Percentiles rank a stretch among this genome's conserved stretches.
Conservation (phyloP, 768 basidiomycete species). For the Guyanaporus albipodus region DNA sequence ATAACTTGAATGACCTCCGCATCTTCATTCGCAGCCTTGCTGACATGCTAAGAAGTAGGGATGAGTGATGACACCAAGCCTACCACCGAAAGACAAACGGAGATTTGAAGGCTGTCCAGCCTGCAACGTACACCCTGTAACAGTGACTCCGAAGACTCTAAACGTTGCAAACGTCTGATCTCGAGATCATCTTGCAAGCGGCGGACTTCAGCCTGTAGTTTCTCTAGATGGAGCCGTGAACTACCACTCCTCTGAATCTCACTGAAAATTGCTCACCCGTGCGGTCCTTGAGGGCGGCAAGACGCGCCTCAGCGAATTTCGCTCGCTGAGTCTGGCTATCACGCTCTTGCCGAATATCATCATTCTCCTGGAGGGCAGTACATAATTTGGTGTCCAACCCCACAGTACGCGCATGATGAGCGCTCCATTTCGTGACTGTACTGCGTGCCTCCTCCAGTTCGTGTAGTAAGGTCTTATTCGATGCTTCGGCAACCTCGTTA, state of each 20-base stretch:
- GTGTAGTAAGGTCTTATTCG: conserved; percentile 67
- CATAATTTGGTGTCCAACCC: conserved; percentile 68
- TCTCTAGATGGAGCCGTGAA: conserved; percentile 42
- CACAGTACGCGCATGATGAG: conserved; percentile 64
- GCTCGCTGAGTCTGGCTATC: conserved; percentile 67
- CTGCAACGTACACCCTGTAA: conserved; percentile 61
- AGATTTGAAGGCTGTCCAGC: conserved; percentile 55
- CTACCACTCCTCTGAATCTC: neutral
- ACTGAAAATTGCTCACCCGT: conserved; percentile 41
- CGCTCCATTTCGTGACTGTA: conserved; percentile 61
- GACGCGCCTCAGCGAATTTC: conserved; percentile 61
- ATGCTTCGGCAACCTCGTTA: conserved; percentile 75
- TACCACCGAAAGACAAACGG: conserved; percentile 38
- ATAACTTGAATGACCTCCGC: conserved; percentile 65
- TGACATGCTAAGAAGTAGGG: conserved; percentile 34
- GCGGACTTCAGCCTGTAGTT: conserved; percentile 63
- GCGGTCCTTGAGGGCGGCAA: conserved; percentile 62
- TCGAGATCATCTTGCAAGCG: conserved; percentile 63
- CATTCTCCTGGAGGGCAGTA: conserved; percentile 65
- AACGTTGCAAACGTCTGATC: conserved; percentile 51
- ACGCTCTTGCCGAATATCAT: conserved; percentile 81
- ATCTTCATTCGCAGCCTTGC: conserved; percentile 39
- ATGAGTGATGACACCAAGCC: conserved; percentile 13
- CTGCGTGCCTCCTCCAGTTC: conserved; percentile 73
- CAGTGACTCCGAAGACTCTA: conserved; percentile 65